phyloP scores from a whole-genome alignment of 1,139 yeast species.

The Nakaseomyces glabratus region DNA sequence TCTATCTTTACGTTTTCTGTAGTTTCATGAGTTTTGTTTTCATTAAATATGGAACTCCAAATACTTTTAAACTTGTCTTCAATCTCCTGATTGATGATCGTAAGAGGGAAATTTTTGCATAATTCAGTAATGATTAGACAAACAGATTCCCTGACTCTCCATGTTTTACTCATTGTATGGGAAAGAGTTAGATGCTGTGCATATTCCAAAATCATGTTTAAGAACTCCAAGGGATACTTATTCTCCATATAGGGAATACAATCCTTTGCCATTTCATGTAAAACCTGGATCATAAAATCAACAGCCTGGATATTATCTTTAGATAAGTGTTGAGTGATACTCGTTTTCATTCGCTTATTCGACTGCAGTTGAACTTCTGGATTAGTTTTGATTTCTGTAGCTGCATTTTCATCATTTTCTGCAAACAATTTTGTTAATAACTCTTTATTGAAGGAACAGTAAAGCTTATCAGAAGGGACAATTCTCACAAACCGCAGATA shows the following conservation, averaged over 20 bases:
- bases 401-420: not conserved
- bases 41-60: conserved; percentile 28
- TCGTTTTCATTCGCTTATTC: conserved; percentile 2
- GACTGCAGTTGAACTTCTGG: conserved; percentile 31
- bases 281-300: conserved; percentile 31
- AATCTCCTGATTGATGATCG: conserved; percentile 7
- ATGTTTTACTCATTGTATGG: conserved; percentile 38
- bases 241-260: conserved; percentile 9
- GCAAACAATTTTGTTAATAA: conserved; percentile 20
- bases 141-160: conserved; percentile 48
- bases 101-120: conserved; percentile 18
- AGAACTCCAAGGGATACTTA: conserved; percentile 16
- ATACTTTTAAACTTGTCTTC: conserved; percentile 14
- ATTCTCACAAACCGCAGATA: too few species aligned
- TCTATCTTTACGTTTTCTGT: conserved; percentile 60
- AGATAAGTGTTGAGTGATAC: conserved; percentile 13
- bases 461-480: too few species aligned
- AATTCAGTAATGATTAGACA: conserved; percentile 34
- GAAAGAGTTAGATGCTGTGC: conserved; percentile 26
- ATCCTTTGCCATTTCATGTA: conserved; percentile 20
- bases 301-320: conserved; percentile 34
- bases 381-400: conserved; percentile 19
- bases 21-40: conserved; percentile 38
- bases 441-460: too few species aligned
- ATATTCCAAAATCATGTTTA: conserved; percentile 14